Percentiles rank a stretch among this genome's conserved stretches.
phyloP scores from a whole-genome alignment of 164 flowering plant genomes.

The Nymphaea colorata region DNA sequence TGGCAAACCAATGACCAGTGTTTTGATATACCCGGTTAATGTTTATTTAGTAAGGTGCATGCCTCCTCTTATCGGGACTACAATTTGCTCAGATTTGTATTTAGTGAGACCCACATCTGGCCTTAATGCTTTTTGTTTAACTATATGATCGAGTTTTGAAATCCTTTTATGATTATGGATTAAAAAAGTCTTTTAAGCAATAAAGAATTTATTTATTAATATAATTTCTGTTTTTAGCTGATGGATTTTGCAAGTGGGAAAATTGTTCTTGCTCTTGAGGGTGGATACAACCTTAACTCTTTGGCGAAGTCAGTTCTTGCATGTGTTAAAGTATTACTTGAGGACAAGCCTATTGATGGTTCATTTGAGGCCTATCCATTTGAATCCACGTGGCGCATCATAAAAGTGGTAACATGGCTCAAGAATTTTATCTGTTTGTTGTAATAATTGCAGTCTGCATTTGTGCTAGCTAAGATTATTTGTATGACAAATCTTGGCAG shows the following conservation, averaged over 20 bases:
- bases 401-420: slow-evolving; percentile 42
- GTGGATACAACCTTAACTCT: slow-evolving; percentile 90
- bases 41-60: neutral
- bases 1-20: too few species aligned
- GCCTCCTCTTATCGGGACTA: neutral
- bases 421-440: neutral
- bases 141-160: neutral
- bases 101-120: neutral
- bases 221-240: slow-evolving; percentile 32
- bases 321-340: slow-evolving; percentile 67
- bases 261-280: slow-evolving; percentile 83
- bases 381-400: slow-evolving; percentile 88
- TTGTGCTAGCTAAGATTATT: too few species aligned
- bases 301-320: slow-evolving; percentile 72
- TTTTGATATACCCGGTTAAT: too few species aligned
- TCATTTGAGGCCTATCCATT: slow-evolving; percentile 64
- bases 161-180: neutral
- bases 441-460: too few species aligned
- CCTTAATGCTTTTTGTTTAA: neutral
- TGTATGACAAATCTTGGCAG: slow-evolving; percentile 21
- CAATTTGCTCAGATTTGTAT: neutral
- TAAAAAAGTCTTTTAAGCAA: neutral
- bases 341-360: slow-evolving; percentile 37
- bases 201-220: neutral
- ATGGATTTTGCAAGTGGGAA: slow-evolving; percentile 81